Evolutionary conservation across 176 grass and related monocot species (phyloP), one percentile per base, ranked within the genome.

Genomic region (Avena insularis): DNA sequence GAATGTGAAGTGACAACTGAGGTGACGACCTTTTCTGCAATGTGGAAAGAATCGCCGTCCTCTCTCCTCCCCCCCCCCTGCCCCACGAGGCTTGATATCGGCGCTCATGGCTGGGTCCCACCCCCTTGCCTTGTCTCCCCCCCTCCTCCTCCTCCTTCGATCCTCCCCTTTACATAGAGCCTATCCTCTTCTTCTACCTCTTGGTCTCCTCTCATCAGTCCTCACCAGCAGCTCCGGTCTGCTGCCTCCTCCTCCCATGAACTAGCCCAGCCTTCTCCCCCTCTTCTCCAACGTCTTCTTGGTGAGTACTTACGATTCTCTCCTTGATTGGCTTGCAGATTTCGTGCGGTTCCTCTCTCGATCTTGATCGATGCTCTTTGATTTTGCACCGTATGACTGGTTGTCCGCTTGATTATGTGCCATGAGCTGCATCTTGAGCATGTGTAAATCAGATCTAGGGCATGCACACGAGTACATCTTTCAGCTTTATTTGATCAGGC

Each of bases 11-110:
- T 87, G 89, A 91, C 89, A 75, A 80, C 35, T 83, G 89, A 91
- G 67, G 75, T 79, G 85, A 87, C 80, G 27, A 75, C 56, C 77
- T 87, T 92, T 85, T 87, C 49, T 71, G 59, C 55, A 90, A 57
- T 47, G 40, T 27, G 61, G 79, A 47, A 72, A 48, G 70, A 68
- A 63, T 84, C 77, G 86, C 43, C 58, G 12, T 36, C 36, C 60
- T 49, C 25, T 7, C 29, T 58, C 21, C 10, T 79, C 46, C 5
- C 33, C 47, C 33, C 79, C 3, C 17, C 15, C 80, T 81, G 60
- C 75, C 61, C 79, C 79, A 86, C 66, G 79, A 84, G 92, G 86
- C 86, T 80, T 87, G 89, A 85, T 91, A 86, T 85, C 92, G 79
- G 84, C 84, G 87, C 85, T 86, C 2, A 10, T 47, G 79, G 43